Conservation (phyloP, 2,329 filamentous ascomycete species). For the Iodosphaeria phyllophila region DNA sequence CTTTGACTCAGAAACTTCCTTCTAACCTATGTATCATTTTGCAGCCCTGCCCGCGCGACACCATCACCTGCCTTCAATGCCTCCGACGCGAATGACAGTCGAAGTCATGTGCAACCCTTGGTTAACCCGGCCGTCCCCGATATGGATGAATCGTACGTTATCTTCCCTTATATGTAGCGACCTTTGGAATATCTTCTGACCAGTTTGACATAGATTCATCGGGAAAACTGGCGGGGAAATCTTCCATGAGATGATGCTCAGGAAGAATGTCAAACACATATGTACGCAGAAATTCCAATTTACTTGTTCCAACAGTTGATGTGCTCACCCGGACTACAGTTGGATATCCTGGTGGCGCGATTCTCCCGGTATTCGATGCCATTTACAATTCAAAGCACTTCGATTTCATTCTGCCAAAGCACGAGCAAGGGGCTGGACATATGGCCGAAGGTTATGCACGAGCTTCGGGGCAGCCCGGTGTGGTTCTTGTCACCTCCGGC, state of each 20-base stretch:
- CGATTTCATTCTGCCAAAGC: constrained; percentile 84
- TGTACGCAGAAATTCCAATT: constrained; percentile 39
- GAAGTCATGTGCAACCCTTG: constrained; percentile 50
- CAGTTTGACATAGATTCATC: constrained; percentile 45
- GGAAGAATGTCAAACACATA: constrained; percentile 80
- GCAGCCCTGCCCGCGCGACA: constrained; percentile 34
- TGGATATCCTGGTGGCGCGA: constrained; percentile 86
- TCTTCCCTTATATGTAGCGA: constrained; percentile 3
- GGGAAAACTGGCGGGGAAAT: constrained; percentile 92
- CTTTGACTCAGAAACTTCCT: too few species aligned
- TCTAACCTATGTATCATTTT: constrained; percentile 5
- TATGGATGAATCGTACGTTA: constrained; percentile 56
- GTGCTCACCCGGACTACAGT: constrained; percentile 26
- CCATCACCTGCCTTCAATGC: constrained; percentile 46
- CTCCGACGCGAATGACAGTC: constrained; percentile 19
- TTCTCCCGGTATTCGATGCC: constrained; percentile 94
- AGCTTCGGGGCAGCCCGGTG: constrained; percentile 81
- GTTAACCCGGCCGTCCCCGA: constrained; percentile 39
- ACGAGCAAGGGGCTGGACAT: constrained; percentile 95
- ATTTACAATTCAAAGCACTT: constrained; percentile 98
- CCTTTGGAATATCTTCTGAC: constrained; percentile 6
- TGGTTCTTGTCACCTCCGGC: constrained; percentile 90
- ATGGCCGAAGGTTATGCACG: constrained; percentile 97
- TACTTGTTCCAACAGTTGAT: background rate
- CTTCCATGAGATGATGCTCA: constrained; percentile 98